A percentile compares a stretch with the other conserved stretches of the same genome.
phyloP scores from a whole-genome alignment of 2,329 filamentous ascomycete genomes.

The Alternaria sp. region DNA sequence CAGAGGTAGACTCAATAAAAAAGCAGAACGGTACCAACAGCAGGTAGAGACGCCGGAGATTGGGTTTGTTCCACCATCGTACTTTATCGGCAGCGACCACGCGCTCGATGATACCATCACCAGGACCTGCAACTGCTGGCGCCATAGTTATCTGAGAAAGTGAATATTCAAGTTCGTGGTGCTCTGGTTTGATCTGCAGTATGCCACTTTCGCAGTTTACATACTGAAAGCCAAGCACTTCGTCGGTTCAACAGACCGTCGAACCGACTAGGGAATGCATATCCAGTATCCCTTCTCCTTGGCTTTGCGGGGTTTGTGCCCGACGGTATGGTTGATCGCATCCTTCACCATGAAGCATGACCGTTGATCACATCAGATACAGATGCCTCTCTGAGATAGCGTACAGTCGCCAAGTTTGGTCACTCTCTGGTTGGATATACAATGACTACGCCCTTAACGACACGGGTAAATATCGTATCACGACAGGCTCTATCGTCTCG shows the following conservation, averaged over 20 bases:
- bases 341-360: conserved; percentile 11
- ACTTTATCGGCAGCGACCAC: conserved; percentile 51
- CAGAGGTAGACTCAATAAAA: conserved; percentile 70
- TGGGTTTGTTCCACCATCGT: conserved; percentile 67
- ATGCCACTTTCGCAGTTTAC: neutral
- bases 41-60: conserved; percentile 65
- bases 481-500: neutral
- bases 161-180: no score
- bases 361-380: neutral
- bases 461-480: neutral
- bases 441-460: neutral
- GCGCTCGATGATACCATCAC: conserved; percentile 44
- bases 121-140: conserved; percentile 26
- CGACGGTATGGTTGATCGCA: conserved; percentile 1
- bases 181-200: neutral
- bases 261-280: conserved; percentile 1
- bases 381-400: neutral
- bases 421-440: neutral
- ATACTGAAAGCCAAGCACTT: conserved; percentile 5
- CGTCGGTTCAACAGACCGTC: neutral
- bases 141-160: conserved; percentile 30
- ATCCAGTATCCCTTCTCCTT: conserved; percentile 24
- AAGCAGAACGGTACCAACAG: conserved; percentile 68
- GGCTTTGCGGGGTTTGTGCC: conserved; percentile 31
- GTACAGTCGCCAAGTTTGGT: neutral